phyloP scores from a whole-genome alignment of 108 stramenopile species.

The Fragilaria radians region DNA sequence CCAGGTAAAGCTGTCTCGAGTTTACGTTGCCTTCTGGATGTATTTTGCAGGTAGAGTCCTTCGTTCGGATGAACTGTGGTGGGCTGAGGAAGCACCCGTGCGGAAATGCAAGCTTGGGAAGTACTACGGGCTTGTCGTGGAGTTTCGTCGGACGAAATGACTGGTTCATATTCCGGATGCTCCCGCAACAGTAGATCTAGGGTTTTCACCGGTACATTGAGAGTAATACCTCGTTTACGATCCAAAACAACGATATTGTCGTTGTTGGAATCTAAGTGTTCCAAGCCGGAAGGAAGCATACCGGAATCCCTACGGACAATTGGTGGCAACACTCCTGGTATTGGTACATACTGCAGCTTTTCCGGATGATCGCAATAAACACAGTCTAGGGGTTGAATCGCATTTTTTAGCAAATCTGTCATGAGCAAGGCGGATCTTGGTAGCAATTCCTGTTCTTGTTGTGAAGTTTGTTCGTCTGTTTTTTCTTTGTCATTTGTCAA shows the following conservation, averaged over 20 bases:
- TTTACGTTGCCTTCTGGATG: background rate
- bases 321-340: background rate
- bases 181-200: slow-evolving; percentile 18
- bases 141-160: too few relatives aligned
- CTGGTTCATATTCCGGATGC: slow-evolving; percentile 41
- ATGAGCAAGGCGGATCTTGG: background rate
- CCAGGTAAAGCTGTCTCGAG: background rate
- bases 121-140: too few relatives aligned
- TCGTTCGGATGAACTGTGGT: background rate
- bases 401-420: background rate
- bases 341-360: background rate
- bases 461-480: too few relatives aligned
- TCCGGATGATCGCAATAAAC: background rate
- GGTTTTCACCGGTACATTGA: background rate
- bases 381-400: background rate
- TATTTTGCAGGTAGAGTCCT: background rate
- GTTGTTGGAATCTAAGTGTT: background rate
- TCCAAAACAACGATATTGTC: background rate
- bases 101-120: background rate
- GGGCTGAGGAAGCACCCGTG: background rate
- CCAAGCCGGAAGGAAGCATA: background rate
- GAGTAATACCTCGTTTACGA: background rate
- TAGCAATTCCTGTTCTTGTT: background rate
- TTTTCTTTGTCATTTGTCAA: too few relatives aligned
- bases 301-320: background rate